Evolutionary conservation across 1,284 basidiomycete species (phyloP).

Genomic region (Rhodotorula sp.): DNA sequence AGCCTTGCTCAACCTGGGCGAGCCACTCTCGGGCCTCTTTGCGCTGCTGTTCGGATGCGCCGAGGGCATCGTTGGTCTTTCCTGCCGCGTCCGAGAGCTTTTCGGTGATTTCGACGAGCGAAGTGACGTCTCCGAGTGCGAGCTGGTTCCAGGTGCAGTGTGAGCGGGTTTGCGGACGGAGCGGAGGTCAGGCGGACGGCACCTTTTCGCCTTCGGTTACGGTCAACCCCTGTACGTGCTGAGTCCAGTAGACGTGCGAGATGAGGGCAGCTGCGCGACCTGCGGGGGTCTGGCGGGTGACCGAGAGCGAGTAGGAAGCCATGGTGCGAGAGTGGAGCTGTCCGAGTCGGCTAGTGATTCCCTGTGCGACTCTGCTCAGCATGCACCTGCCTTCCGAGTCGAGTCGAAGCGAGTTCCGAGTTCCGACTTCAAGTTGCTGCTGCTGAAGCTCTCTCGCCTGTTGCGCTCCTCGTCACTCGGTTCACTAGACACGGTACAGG

Average conservation of each 20-base stretch:
- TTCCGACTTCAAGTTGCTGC: not conserved
- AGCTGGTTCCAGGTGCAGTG: constrained; percentile 6
- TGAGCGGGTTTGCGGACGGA: not conserved
- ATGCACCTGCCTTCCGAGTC: not conserved
- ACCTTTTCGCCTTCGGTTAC: constrained; percentile 31
- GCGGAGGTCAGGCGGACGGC: not conserved
- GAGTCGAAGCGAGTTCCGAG: too few species aligned
- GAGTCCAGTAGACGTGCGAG: constrained; percentile 32
- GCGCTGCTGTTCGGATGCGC: constrained; percentile 24
- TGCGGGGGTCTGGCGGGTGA: constrained; percentile 19
- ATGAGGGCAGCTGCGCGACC: constrained; percentile 22
- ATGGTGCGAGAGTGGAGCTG: not conserved
- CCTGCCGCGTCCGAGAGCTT: constrained; percentile 39
- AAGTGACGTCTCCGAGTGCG: constrained; percentile 19
- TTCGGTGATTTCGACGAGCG: constrained; percentile 24
- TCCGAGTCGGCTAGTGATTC: not conserved
- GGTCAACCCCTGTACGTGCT: constrained; percentile 25
- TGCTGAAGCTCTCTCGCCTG: not conserved
- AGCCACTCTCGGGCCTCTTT: constrained; percentile 26
- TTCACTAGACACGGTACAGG: not conserved
- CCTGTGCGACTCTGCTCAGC: not conserved
- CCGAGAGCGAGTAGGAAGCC: constrained; percentile 5
- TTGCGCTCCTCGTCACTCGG: not conserved
- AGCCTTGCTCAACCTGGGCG: constrained; percentile 17
- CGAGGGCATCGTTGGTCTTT: constrained; percentile 39